A percentile compares a stretch with the other conserved stretches of the same genome.
Conservation (phyloP, 805 yeast genomes). For the Kuraishia molischiana region DNA sequence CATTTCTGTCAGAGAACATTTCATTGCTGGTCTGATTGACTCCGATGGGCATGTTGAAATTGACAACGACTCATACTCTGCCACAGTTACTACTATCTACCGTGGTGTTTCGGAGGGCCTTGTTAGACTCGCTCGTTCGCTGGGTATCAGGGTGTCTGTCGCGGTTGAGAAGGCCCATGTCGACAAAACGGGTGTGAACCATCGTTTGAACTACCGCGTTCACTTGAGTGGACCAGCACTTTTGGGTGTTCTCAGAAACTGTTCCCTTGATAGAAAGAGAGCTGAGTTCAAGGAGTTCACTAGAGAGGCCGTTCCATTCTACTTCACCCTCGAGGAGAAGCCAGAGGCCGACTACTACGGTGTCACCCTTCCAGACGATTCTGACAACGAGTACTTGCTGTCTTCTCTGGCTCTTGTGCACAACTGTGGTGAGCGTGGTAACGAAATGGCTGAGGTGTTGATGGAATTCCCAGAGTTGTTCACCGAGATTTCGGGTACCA, state of each 20-base stretch:
- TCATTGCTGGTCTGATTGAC: slow-evolving; percentile 34
- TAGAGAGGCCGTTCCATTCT: slow-evolving; percentile 16
- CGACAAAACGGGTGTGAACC: slow-evolving; percentile 6
- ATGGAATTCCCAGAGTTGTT: slow-evolving; percentile 98
- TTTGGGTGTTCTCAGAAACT: slow-evolving; percentile 14
- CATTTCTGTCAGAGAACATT: slow-evolving; percentile 30
- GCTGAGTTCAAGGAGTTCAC: slow-evolving; percentile 8
- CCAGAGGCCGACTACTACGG: slow-evolving; percentile 30
- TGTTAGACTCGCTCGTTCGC: slow-evolving; percentile 28
- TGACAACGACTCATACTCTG: slow-evolving; percentile 7
- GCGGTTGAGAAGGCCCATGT: slow-evolving; percentile 15
- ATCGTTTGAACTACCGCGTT: slow-evolving; percentile 7
- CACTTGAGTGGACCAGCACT: slow-evolving; percentile 16
- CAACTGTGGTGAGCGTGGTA: slow-evolving; percentile 81
- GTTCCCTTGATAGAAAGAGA: slow-evolving; percentile 14
- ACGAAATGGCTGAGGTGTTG: slow-evolving; percentile 98
- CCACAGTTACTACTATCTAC: slow-evolving; percentile 21
- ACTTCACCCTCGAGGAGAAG: slow-evolving; percentile 19
- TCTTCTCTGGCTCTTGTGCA: slow-evolving; percentile 22
- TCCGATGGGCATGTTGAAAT: slow-evolving; percentile 19
- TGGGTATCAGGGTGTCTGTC: slow-evolving; percentile 29
- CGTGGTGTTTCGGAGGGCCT: slow-evolving; percentile 24
- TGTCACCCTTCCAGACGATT: slow-evolving; percentile 25
- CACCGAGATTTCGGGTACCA: slow-evolving; percentile 84
- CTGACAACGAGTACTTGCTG: slow-evolving; percentile 34